These are phyloP conservation scores for Arachnomyces sp. DNA, from an alignment of 2,329 filamentous ascomycete species.

Conservation along the genomic window DNA sequence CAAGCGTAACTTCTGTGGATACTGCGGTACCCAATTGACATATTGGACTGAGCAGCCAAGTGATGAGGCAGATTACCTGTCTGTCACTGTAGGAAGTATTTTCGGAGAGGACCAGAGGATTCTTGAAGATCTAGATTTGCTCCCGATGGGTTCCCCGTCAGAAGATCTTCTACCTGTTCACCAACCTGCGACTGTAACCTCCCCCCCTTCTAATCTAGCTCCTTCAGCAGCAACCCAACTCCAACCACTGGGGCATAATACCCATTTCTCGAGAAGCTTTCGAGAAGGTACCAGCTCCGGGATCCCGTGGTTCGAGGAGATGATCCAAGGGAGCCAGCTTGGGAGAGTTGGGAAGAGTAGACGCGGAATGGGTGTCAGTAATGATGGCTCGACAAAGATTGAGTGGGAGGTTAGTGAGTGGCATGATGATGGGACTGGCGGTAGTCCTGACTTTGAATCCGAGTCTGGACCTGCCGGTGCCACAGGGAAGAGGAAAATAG, in stretches of 20 bases:
- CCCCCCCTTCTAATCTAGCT: background rate
- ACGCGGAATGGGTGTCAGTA: slow-evolving; percentile 50
- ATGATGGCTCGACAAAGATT: slow-evolving; percentile 57
- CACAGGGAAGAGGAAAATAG: slow-evolving; percentile 13
- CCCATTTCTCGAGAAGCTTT: slow-evolving; percentile 26
- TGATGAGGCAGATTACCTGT: slow-evolving; percentile 68
- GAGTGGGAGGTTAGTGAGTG: slow-evolving; percentile 83
- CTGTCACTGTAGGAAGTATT: slow-evolving; percentile 71
- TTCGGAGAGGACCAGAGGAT: slow-evolving; percentile 60
- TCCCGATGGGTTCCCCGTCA: slow-evolving; percentile 44
- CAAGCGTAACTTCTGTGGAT: slow-evolving; percentile 79
- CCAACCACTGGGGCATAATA: slow-evolving; percentile 6
- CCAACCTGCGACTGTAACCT: background rate
- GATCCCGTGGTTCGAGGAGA: slow-evolving; percentile 76
- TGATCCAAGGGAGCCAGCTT: slow-evolving; percentile 67
- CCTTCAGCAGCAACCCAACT: slow-evolving; percentile 10
- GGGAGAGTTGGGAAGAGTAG: slow-evolving; percentile 56
- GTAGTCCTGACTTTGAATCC: slow-evolving; percentile 4
- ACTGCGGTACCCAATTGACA: slow-evolving; percentile 76
- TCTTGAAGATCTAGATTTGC: slow-evolving; percentile 65
- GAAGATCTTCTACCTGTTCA: slow-evolving; percentile 16
- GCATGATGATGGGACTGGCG: slow-evolving; percentile 38
- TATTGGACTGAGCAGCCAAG: slow-evolving; percentile 71
- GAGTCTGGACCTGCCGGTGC: slow-evolving; percentile 5
- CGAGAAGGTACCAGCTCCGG: slow-evolving; percentile 40